These are phyloP conservation scores for Raddia distichophylla DNA, from an alignment of 176 grass and related monocot species.

Conservation along the genomic window DNA sequence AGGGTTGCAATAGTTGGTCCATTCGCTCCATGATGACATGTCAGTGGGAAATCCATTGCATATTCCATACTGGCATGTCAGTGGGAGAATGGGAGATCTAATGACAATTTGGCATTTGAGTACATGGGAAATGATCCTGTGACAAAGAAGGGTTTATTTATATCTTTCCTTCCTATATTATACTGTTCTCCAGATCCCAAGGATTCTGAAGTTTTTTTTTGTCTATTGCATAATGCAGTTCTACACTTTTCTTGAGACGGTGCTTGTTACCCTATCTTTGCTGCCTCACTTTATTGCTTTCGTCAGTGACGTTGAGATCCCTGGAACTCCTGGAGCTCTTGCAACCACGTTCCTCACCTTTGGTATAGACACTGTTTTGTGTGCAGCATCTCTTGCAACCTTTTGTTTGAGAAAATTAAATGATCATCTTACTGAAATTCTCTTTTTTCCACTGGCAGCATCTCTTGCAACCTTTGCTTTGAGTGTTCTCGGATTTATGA, in stretches of 20 bases:
- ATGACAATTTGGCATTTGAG: neutral
- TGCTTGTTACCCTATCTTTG: conserved; percentile 66
- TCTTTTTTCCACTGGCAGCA: conserved; percentile 43
- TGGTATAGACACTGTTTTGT: conserved; percentile 40
- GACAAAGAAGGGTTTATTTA: neutral
- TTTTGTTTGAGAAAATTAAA: neutral
- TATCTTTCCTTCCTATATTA: neutral
- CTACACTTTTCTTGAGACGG: conserved; percentile 77
- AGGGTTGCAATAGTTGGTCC: neutral
- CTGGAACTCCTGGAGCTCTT: conserved; percentile 77
- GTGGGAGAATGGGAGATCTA: neutral
- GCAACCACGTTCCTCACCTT: conserved; percentile 73
- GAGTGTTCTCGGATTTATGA: conserved; percentile 75
- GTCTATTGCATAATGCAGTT: conserved; percentile 50
- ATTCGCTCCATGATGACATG: too few relatives aligned
- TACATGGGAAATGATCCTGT: neutral
- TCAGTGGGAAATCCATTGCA: neutral
- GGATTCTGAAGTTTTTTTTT: conserved; percentile 20
- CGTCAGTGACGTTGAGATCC: conserved; percentile 65
- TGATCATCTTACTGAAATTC: neutral
- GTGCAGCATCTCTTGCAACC: neutral
- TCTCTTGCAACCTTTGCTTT: conserved; percentile 84
- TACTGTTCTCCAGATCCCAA: neutral
- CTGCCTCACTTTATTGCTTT: conserved; percentile 72
- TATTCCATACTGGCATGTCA: neutral